A percentile compares a stretch with the other conserved stretches of the same genome.
Conservation (phyloP, 208 protist species). For the Leishmania mexicana region DNA sequence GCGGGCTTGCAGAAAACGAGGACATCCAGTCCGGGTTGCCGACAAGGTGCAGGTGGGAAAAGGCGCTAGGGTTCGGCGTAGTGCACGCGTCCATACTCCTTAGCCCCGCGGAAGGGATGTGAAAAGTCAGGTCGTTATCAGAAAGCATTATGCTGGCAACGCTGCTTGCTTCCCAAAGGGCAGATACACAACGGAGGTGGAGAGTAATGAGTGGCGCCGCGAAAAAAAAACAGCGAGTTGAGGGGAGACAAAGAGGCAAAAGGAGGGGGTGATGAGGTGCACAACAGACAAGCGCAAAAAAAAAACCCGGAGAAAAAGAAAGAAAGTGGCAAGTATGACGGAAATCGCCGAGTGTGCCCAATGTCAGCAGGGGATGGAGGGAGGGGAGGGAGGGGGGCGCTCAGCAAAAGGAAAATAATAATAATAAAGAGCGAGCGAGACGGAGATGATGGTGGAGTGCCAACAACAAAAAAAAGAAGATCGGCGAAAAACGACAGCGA, state of each 20-base stretch:
- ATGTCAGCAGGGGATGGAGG: background rate
- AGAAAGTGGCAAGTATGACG: background rate
- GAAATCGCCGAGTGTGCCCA: background rate
- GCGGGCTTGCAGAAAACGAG: constrained; percentile 35
- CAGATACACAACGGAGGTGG: background rate
- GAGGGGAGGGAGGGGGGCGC: too few relatives aligned
- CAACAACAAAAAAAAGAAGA: background rate
- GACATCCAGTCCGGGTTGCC: constrained; percentile 68
- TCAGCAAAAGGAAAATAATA: too few relatives aligned
- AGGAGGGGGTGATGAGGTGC: too few relatives aligned
- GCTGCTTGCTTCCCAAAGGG: background rate
- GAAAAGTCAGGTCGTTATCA: constrained; percentile 19
- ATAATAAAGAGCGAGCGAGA: background rate
- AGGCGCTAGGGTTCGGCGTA: constrained; percentile 20
- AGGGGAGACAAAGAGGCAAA: background rate
- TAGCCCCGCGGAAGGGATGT: constrained; percentile 13
- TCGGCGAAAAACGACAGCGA: background rate
- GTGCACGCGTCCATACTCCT: background rate
- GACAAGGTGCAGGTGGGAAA: constrained; percentile 48
- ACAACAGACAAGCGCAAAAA: background rate
- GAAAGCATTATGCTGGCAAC: constrained; percentile 7
- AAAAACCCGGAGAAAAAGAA: background rate
- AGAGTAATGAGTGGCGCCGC: background rate
- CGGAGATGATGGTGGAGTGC: constrained; percentile 4
- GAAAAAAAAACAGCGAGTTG: background rate